A percentile compares a stretch with the other conserved stretches of the same genome.
These are phyloP conservation scores for Triticum urartu DNA, from an alignment of 176 grass and related monocot genomes.

Conservation along the genomic window DNA sequence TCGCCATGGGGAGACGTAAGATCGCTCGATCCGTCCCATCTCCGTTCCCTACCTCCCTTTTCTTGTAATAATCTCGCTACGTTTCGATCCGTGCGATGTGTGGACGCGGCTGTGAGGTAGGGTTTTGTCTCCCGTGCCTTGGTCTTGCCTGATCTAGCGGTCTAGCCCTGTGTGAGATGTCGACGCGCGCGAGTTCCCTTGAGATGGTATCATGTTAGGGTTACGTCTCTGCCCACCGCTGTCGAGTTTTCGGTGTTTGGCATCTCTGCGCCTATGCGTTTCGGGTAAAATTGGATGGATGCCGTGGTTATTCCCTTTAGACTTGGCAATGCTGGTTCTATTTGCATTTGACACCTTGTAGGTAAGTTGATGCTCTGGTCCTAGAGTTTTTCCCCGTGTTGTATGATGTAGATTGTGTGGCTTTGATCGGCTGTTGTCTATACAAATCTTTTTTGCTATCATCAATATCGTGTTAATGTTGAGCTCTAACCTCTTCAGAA, in stretches of 20 bases:
- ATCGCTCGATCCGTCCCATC: background rate
- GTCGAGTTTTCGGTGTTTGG: background rate
- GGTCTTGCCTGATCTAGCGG: background rate
- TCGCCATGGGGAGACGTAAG: constrained; percentile 42
- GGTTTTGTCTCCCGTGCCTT: background rate
- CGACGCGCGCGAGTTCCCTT: background rate
- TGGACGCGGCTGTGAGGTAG: background rate
- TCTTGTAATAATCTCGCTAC: background rate
- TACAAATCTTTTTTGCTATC: background rate
- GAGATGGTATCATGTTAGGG: background rate
- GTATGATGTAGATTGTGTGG: background rate
- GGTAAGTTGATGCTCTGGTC: background rate
- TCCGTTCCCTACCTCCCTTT: background rate
- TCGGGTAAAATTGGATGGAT: background rate
- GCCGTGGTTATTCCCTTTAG: background rate
- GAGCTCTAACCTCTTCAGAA: background rate
- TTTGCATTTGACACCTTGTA: background rate
- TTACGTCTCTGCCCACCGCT: background rate
- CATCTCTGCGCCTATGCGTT: background rate
- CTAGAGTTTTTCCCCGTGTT: background rate
- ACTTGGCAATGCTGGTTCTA: background rate
- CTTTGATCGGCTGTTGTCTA: background rate
- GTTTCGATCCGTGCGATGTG: background rate
- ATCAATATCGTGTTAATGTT: background rate
- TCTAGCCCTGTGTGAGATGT: background rate